These are phyloP conservation scores for Shiraia sp. DNA, from an alignment of 2,329 filamentous ascomycete species.

Conservation along the genomic window DNA sequence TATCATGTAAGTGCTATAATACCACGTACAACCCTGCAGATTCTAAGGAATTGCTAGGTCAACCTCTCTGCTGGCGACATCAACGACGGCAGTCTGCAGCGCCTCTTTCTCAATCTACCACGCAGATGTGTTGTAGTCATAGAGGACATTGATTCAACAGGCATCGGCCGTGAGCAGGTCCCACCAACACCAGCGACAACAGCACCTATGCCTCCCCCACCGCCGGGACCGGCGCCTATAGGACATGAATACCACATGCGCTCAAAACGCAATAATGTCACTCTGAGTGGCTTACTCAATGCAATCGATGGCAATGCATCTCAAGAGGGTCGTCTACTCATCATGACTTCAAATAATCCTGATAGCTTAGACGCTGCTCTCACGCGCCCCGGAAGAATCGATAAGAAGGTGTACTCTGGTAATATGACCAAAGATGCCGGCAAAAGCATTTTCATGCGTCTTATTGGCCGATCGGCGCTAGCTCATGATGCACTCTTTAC, in stretches of 20 bases:
- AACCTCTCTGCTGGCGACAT: constrained; percentile 36
- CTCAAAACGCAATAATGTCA: constrained; percentile 37
- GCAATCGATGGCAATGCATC: constrained; percentile 81
- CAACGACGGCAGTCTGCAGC: constrained; percentile 35
- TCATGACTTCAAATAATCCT: constrained; percentile 81
- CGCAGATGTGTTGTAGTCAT: constrained; percentile 45
- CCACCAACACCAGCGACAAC: neutral
- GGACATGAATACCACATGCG: neutral
- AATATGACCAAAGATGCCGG: constrained; percentile 25
- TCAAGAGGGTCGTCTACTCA: constrained; percentile 75
- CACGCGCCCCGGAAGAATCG: constrained; percentile 72
- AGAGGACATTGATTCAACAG: constrained; percentile 47
- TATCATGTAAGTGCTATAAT: constrained; percentile 27
- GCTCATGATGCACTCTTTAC: constrained; percentile 21
- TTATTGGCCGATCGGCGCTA: constrained; percentile 31
- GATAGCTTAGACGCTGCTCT: constrained; percentile 74
- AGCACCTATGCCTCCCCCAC: neutral
- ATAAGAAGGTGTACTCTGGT: constrained; percentile 76
- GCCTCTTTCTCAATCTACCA: constrained; percentile 39
- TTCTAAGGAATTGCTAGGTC: constrained; percentile 21
- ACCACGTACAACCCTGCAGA: neutral
- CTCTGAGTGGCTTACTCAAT: constrained; percentile 74
- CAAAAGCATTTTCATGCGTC: constrained; percentile 33
- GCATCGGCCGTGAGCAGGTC: constrained; percentile 29
- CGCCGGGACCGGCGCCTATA: neutral